Percentiles rank a stretch among this genome's conserved stretches.
phyloP scores from a whole-genome alignment of 805 yeast genomes.

The Wickerhamiella slavikovae region DNA sequence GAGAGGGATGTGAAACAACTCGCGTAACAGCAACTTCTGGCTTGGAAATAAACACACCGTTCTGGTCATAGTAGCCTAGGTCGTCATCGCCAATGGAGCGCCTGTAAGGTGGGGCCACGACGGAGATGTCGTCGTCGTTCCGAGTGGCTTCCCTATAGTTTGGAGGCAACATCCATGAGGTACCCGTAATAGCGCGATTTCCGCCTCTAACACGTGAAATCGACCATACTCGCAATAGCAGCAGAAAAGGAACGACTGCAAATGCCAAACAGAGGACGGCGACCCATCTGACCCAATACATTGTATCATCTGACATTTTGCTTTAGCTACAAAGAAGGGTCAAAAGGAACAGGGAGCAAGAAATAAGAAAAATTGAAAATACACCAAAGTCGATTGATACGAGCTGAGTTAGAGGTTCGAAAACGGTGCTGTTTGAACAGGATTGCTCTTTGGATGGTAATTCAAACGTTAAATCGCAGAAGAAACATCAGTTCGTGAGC shows the following conservation, averaged over 20 bases:
- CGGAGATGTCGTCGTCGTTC: conserved; percentile 22
- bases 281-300: conserved; percentile 4
- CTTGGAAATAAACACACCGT: conserved; percentile 24
- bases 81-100: conserved; percentile 23
- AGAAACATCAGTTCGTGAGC: too few species aligned
- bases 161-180: conserved; percentile 80
- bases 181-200: conserved; percentile 45
- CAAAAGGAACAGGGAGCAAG: neutral
- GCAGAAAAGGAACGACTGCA: neutral
- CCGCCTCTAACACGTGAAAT: conserved; percentile 17
- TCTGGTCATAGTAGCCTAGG: conserved; percentile 53
- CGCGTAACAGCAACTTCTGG: too few species aligned
- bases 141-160: conserved; percentile 37
- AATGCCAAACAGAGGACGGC: conserved; percentile 1
- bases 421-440: too few species aligned
- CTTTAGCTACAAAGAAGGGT: neutral
- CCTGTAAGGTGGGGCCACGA: conserved; percentile 14
- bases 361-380: neutral
- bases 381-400: neutral
- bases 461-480: too few species aligned
- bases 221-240: conserved; percentile 6
- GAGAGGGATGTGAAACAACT: too few species aligned
- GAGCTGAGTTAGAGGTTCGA: too few species aligned
- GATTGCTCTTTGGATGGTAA: too few species aligned
- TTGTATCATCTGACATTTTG: neutral